Percentiles rank a stretch among this genome's conserved stretches.
These are phyloP conservation scores for Penicillium verrucosum DNA, from an alignment of 2,329 filamentous ascomycete species.

Conservation along the genomic window DNA sequence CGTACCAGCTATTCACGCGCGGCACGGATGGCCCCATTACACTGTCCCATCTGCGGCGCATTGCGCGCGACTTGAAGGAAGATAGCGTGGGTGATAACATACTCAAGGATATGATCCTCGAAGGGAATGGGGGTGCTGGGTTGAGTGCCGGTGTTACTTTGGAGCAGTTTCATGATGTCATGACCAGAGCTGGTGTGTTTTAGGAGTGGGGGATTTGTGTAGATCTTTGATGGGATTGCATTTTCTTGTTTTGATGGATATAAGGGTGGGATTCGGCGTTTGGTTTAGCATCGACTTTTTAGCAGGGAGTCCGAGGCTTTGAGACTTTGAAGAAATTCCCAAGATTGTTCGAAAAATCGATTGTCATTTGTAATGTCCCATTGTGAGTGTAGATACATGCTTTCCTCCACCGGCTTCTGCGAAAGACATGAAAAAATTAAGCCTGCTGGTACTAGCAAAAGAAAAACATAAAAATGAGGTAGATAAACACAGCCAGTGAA, in stretches of 20 bases:
- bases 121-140: conserved; percentile 80
- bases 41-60: conserved; percentile 69
- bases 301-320: neutral
- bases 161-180: conserved; percentile 81
- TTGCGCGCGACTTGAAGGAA: conserved; percentile 79
- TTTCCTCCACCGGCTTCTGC: conserved; percentile 13
- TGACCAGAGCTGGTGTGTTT: conserved; percentile 81
- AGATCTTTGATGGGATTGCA: neutral
- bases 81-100: conserved; percentile 72
- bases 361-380: conserved; percentile 8
- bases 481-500: conserved; percentile 12
- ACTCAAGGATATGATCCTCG: conserved; percentile 88
- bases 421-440: conserved; percentile 7
- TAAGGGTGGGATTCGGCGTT: conserved; percentile 2
- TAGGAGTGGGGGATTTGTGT: conserved; percentile 33
- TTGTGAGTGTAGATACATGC: conserved; percentile 22
- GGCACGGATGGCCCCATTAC: conserved; percentile 63
- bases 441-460: conserved; percentile 8
- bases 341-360: neutral
- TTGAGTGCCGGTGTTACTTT: conserved; percentile 67
- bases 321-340: neutral
- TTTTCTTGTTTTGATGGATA: conserved; percentile 1
- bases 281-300: neutral
- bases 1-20: conserved; percentile 75
- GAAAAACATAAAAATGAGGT: conserved; percentile 11